Conservation (phyloP, 495 filamentous ascomycete genomes). For the Aspergillus sclerotiicarbonarius region DNA sequence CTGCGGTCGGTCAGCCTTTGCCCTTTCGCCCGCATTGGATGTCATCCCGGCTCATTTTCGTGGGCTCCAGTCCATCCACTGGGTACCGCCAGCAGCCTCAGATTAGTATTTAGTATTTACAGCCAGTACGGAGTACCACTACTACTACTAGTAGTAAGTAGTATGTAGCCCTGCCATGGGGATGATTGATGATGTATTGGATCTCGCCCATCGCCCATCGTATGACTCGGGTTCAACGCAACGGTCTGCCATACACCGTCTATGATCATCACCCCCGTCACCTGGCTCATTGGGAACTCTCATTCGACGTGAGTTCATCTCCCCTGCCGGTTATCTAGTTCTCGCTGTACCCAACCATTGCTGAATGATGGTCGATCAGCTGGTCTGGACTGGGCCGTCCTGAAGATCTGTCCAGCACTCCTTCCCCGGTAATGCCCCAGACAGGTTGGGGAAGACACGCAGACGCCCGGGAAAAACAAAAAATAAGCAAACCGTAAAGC, state of each 20-base stretch:
- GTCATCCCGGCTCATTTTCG: constrained; percentile 28
- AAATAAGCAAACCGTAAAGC: background rate
- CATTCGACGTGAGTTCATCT: constrained; percentile 16
- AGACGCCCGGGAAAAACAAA: constrained; percentile 10
- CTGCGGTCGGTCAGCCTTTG: background rate
- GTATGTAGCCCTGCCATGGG: background rate
- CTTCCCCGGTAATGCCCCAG: constrained; percentile 21
- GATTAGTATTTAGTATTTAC: background rate
- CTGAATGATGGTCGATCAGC: constrained; percentile 22
- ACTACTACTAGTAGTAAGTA: background rate
- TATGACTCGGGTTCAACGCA: constrained; percentile 20
- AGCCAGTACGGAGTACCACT: background rate
- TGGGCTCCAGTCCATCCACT: constrained; percentile 15
- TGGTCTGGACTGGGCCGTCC: constrained; percentile 22
- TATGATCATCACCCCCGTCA: constrained; percentile 16
- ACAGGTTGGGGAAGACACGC: constrained; percentile 17
- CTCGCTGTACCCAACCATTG: constrained; percentile 16
- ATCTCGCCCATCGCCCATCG: constrained; percentile 24
- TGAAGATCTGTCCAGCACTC: constrained; percentile 13
- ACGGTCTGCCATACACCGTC: constrained; percentile 9
- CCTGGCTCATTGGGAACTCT: constrained; percentile 5
- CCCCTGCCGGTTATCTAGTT: constrained; percentile 10
- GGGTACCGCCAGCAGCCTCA: constrained; percentile 11
- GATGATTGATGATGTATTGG: constrained; percentile 22
- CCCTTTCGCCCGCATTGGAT: constrained; percentile 9